phyloP scores from a whole-genome alignment of 176 grass and related monocot species.

The Elaeis guineensis region DNA sequence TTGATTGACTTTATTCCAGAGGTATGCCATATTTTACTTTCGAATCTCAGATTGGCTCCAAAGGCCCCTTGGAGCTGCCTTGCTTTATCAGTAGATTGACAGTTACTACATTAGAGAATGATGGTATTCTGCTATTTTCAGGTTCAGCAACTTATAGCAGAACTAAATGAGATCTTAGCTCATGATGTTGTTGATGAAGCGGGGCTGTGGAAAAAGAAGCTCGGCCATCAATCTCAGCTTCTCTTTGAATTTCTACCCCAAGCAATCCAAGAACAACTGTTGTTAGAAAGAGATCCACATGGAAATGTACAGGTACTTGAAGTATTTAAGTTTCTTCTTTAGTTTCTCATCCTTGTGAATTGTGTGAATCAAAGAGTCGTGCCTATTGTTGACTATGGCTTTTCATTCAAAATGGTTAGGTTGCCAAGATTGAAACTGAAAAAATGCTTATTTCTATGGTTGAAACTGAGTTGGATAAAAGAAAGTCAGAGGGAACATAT shows the following conservation, averaged over 20 bases:
- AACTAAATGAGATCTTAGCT: slow-evolving; percentile 93
- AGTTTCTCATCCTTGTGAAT: too few relatives aligned
- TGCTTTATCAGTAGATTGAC: too few relatives aligned
- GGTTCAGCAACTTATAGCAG: slow-evolving; percentile 92
- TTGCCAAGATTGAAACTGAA: slow-evolving; percentile 99
- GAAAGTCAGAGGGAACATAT: slow-evolving; percentile 73
- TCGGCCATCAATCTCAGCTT: slow-evolving; percentile 38
- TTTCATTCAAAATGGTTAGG: slow-evolving; percentile 24
- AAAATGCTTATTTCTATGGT: slow-evolving; percentile 99
- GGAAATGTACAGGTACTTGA: slow-evolving; percentile 91
- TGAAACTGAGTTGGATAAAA: slow-evolving; percentile 95
- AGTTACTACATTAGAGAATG: too few relatives aligned
- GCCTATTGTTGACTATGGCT: not conserved
- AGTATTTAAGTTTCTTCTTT: not conserved
- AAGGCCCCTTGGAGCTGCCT: too few relatives aligned
- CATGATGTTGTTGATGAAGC: slow-evolving; percentile 85
- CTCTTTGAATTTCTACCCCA: slow-evolving; percentile 89
- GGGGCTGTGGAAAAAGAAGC: slow-evolving; percentile 88
- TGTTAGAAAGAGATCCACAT: slow-evolving; percentile 97
- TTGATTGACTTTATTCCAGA: slow-evolving; percentile 97
- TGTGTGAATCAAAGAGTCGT: not conserved
- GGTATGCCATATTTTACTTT: slow-evolving; percentile 33
- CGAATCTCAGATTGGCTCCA: not conserved
- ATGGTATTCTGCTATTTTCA: slow-evolving; percentile 11
- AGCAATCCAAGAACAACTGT: slow-evolving; percentile 86